Base-by-base conservation (phyloP, 176 grass and related monocot genomes). In the Cenchrus purpureus region DNA sequence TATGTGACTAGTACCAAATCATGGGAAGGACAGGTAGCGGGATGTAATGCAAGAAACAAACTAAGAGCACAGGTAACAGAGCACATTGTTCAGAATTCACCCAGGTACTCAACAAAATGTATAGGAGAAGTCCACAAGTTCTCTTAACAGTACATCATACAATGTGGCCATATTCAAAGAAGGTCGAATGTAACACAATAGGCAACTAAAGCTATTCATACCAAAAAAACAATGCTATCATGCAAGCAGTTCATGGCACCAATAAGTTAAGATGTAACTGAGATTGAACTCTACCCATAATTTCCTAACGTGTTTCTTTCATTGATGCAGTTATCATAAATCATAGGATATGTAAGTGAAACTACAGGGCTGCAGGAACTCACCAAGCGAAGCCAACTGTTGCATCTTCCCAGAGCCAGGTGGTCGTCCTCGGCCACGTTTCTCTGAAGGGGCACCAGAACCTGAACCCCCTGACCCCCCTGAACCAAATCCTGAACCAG, bases 401-500 rank as follows among this genome's bases (percentile, higher is more conserved):
- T 97, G 95, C 87, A 94, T 97, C 83, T 89, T 94, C 53, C 95
- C 95, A 7, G 95, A 91, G 32, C 95, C 95, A 53, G 92, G 95
- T 31, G 95, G 95, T 8, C 95, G 78, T 20, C 95, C 95, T 86
- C 95, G 86, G 2, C 83, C 90, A 37, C 95, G 92, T 65, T 97
- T 97, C 88, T 94, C 92, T 10, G 74, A 83, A 7, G 31, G 69
- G 22, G 79, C 37, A 62, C 80, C 89, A 1, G 89, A 84, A 4
- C 87, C 87, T n/a, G 77, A 89, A 16, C 84, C 89, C 43, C 85
- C 91, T 0, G 91, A 89, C 3, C 61, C 89, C 2, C 44, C 86
- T 0, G 81, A 79, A 16, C 86, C 88, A 68, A 88, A 86, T 46
- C 94, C 91, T 37, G 94, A 93, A n/a, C 85, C 88, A 20, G 86